Conservation (phyloP, 352 stramenopile species). For the Phytophthora capsici region DNA sequence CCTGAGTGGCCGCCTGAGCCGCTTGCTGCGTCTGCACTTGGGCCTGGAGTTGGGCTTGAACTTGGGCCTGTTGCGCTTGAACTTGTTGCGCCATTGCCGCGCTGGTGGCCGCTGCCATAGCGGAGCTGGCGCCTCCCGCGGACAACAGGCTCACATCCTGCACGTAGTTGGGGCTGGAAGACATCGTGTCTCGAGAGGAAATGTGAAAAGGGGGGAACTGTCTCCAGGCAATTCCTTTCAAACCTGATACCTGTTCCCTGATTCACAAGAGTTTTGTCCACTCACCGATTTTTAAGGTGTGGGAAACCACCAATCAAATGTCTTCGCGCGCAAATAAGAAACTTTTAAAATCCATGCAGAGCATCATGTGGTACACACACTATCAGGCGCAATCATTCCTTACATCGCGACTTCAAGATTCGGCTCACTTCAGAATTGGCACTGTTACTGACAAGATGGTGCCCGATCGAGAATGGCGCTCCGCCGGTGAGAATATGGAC, state of each 20-base stretch:
- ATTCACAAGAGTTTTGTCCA: neutral
- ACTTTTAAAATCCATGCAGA: too few species aligned
- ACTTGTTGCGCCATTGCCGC: constrained; percentile 39
- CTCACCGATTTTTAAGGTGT: neutral
- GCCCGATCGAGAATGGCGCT: constrained; percentile 66
- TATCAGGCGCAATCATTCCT: constrained; percentile 14
- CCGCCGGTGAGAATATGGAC: constrained; percentile 74
- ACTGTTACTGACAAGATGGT: constrained; percentile 47
- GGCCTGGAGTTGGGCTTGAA: constrained; percentile 27
- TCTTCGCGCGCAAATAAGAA: constrained; percentile 1
- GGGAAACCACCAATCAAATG: neutral
- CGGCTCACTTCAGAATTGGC: constrained; percentile 17
- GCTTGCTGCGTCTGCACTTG: constrained; percentile 11
- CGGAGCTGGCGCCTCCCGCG: constrained; percentile 3
- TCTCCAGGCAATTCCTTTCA: constrained; percentile 12
- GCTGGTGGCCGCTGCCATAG: constrained; percentile 20
- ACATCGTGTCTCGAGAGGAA: constrained; percentile 56
- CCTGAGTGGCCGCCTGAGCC: constrained; percentile 2
- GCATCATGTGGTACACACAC: neutral
- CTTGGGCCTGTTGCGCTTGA: constrained; percentile 30
- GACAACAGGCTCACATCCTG: constrained; percentile 34
- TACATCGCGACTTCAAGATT: constrained; percentile 12
- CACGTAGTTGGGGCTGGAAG: constrained; percentile 87
- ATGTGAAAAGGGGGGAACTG: constrained; percentile 18
- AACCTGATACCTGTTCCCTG: constrained; percentile 1